phyloP scores from a whole-genome alignment of 106 monocot species.

The Cymbidium sinense region DNA sequence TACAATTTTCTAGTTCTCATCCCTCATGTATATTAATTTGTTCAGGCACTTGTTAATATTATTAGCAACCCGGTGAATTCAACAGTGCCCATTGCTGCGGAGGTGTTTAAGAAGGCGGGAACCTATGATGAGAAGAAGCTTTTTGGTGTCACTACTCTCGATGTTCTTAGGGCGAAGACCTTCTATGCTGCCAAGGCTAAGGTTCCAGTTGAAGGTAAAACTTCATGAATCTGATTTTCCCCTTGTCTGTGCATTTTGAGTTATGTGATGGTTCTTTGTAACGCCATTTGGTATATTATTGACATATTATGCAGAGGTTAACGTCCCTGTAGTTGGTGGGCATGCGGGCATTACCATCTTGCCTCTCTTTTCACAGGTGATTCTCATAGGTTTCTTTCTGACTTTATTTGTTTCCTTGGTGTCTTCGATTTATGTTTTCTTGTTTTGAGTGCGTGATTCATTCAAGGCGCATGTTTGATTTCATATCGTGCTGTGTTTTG shows the following conservation, averaged over 20 bases:
- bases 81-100: conserved; percentile 87
- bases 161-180: conserved; percentile 87
- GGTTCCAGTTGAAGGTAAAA: conserved; percentile 56
- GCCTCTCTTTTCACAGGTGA: conserved; percentile 93
- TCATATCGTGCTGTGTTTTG: not conserved
- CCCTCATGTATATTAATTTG: not conserved
- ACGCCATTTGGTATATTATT: not conserved
- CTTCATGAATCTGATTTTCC: not conserved
- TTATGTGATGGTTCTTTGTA: not conserved
- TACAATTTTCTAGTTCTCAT: not conserved
- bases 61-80: conserved; percentile 99
- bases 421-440: not conserved
- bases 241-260: not conserved
- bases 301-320: conserved; percentile 43
- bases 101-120: conserved; percentile 94
- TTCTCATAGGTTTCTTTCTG: not conserved
- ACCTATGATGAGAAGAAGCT: conserved; percentile 84
- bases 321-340: conserved; percentile 94
- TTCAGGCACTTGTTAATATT: conserved; percentile 71
- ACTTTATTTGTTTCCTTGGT: not conserved
- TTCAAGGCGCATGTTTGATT: not conserved
- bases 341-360: conserved; percentile 94
- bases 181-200: conserved; percentile 88
- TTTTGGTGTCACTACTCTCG: conserved; percentile 89
- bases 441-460: too few species aligned